phyloP scores from a whole-genome alignment of 805 yeast species.

The Torulaspora quercuum region DNA sequence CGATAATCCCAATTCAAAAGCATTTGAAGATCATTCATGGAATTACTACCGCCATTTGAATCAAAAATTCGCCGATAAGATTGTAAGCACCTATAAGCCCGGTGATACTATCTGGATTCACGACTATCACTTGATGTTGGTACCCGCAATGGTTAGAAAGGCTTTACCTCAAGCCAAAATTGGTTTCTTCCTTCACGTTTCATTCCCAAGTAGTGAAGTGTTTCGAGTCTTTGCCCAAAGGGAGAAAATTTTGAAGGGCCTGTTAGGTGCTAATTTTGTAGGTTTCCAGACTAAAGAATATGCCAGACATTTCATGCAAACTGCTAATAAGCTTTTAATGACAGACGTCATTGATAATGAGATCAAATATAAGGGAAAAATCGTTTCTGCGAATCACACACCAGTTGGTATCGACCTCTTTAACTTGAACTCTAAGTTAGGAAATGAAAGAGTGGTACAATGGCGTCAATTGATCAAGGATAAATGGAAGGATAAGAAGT shows the following conservation, averaged over 20 bases:
- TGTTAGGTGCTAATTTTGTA: constrained; percentile 83
- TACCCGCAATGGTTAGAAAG: constrained; percentile 78
- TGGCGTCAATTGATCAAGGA: constrained; percentile 72
- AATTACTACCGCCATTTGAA: constrained; percentile 72
- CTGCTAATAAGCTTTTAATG: constrained; percentile 76
- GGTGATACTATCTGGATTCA: constrained; percentile 89
- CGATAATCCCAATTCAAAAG: constrained; percentile 88
- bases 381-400: constrained; percentile 52
- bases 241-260: constrained; percentile 67
- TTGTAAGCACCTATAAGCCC: constrained; percentile 61
- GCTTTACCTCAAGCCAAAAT: constrained; percentile 77
- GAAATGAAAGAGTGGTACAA: constrained; percentile 49
- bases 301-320: constrained; percentile 88
- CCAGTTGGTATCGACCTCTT: constrained; percentile 80
- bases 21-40: constrained; percentile 96
- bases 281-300: constrained; percentile 92
- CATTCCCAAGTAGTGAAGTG: constrained; percentile 94
- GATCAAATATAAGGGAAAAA: constrained; percentile 56
- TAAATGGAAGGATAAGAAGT: constrained; percentile 66
- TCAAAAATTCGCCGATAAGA: constrained; percentile 71
- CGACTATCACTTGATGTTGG: constrained; percentile 85
- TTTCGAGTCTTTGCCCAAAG: constrained; percentile 92
- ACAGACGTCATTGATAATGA: constrained; percentile 71
- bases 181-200: constrained; percentile 88
- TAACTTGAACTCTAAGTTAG: constrained; percentile 46